Conservation (phyloP, 345 rosid genomes). For the Lenwebbia sp. region DNA sequence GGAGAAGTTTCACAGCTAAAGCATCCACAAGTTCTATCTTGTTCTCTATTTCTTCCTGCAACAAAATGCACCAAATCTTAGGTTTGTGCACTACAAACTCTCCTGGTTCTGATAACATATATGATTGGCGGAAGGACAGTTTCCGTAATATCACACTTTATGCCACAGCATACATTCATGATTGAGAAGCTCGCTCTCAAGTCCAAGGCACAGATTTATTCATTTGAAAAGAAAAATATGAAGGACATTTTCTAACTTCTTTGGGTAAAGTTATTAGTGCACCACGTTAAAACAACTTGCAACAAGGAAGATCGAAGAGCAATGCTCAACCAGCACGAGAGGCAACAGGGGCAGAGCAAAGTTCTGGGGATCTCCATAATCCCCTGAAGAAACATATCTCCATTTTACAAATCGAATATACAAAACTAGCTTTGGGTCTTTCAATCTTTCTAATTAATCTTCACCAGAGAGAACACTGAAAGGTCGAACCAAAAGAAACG, state of each 20-base stretch:
- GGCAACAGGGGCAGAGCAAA: neutral
- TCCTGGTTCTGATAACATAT: neutral
- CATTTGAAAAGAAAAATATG: neutral
- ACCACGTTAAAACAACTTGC: neutral
- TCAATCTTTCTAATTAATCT: accelerated
- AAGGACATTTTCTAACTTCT: neutral
- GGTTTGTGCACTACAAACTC: neutral
- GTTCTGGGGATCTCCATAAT: neutral
- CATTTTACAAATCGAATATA: neutral
- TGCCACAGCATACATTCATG: accelerated
- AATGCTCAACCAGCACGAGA: neutral
- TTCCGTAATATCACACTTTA: neutral
- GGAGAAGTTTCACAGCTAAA: conserved; percentile 75
- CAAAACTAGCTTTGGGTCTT: accelerated
- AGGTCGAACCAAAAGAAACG: accelerated
- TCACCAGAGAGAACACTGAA: neutral
- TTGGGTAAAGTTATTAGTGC: neutral
- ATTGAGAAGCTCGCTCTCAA: neutral
- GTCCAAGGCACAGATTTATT: neutral
- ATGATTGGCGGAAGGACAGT: neutral
- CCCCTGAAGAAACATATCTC: neutral
- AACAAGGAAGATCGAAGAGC: neutral
- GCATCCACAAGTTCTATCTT: conserved; percentile 92
- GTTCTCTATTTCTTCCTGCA: conserved; percentile 89
- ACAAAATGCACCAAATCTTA: neutral